Conservation (phyloP, 2,329 filamentous ascomycete genomes). For the Endothia cerciana region DNA sequence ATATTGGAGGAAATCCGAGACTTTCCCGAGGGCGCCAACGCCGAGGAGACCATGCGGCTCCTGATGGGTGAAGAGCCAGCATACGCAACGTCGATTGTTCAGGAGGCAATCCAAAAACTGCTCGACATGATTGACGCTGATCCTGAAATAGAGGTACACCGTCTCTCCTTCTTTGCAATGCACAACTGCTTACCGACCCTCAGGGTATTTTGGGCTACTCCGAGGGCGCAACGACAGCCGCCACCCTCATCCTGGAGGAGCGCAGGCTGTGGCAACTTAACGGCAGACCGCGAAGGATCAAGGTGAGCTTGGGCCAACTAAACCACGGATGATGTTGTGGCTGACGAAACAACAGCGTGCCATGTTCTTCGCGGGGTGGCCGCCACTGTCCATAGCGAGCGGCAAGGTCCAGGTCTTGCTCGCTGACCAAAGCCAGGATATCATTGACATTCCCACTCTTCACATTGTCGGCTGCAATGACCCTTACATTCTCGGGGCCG, state of each 20-base stretch:
- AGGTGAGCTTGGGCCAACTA: constrained; percentile 33
- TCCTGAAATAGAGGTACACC: constrained; percentile 25
- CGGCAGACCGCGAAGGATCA: constrained; percentile 41
- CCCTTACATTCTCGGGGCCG: constrained; percentile 29
- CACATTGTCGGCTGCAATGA: constrained; percentile 47
- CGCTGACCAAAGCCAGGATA: constrained; percentile 44
- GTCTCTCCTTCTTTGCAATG: neutral
- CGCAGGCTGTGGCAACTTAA: constrained; percentile 29
- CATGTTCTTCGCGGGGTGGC: constrained; percentile 52
- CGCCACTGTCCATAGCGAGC: constrained; percentile 41
- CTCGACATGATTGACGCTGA: constrained; percentile 21
- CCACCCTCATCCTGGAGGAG: constrained; percentile 26
- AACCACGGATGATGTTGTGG: neutral
- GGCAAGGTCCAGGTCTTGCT: constrained; percentile 37
- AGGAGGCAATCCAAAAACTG: constrained; percentile 40
- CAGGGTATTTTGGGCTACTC: constrained; percentile 28
- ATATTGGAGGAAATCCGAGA: constrained; percentile 57
- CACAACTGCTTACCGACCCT: neutral
- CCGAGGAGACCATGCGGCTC: constrained; percentile 60
- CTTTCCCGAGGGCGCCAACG: constrained; percentile 46
- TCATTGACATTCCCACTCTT: constrained; percentile 45
- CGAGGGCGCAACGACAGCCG: constrained; percentile 26
- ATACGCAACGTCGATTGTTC: constrained; percentile 41
- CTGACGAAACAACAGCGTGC: constrained; percentile 40
- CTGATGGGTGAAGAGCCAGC: constrained; percentile 47